These are phyloP conservation scores for Parachaetomium inaequale DNA, from an alignment of 495 filamentous ascomycete genomes.

Conservation along the genomic window DNA sequence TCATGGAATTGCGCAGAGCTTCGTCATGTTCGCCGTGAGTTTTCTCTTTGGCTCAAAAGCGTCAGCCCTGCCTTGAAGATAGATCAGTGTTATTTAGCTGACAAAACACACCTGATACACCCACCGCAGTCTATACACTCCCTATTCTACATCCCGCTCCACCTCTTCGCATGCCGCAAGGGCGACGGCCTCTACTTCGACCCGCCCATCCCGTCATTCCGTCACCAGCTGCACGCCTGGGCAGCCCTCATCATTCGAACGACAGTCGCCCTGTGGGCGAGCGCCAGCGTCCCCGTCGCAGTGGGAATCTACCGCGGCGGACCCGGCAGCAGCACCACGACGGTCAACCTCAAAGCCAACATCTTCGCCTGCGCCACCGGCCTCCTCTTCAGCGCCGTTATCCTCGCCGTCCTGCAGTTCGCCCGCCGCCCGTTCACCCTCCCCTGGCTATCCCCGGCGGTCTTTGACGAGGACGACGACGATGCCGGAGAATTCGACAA, in stretches of 20 bases:
- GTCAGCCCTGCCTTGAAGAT: no score
- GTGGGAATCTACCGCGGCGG: constrained; percentile 15
- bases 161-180: constrained; percentile 14
- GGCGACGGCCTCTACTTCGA: constrained; percentile 14
- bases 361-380: constrained; percentile 20
- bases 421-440: constrained; percentile 14
- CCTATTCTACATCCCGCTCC: constrained; percentile 18
- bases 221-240: constrained; percentile 21
- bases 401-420: constrained; percentile 5
- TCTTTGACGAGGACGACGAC: background rate
- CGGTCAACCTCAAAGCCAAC: constrained; percentile 7
- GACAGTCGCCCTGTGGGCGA: constrained; percentile 5
- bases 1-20: constrained; percentile 17
- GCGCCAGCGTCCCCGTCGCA: constrained; percentile 11
- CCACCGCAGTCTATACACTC: constrained; percentile 19
- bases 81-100: no score
- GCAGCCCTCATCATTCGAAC: constrained; percentile 14
- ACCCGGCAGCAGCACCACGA: constrained; percentile 3
- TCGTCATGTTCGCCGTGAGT: constrained; percentile 22
- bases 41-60: background rate
- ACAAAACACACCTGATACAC: no score
- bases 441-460: constrained; percentile 12
- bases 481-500: background rate
- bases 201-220: constrained; percentile 12
- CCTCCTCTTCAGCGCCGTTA: constrained; percentile 2